Base-by-base conservation (phyloP, 2,329 filamentous ascomycete species). In the Leptographium lundbergii region DNA sequence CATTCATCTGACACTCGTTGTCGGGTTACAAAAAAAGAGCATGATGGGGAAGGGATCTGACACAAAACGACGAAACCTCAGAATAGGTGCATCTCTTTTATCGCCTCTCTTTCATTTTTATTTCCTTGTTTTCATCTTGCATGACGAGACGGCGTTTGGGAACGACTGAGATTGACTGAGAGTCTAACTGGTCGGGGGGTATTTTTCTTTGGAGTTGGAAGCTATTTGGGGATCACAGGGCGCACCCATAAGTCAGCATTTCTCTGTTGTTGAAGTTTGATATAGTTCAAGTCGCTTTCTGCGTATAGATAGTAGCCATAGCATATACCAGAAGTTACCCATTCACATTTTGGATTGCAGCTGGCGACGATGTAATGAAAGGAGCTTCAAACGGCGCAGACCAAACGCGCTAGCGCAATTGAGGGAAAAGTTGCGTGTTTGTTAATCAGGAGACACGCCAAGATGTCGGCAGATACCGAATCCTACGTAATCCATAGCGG, bases 311-410 rank as follows among this genome's bases (percentile, higher is more conserved):
- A 68, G 68, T 73, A 72, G 63, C 56, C 34, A 48, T 56, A 68
- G 65, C 68, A 64, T 80, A 82, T 82, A 83, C 79, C 80, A 84
- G 81, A 83, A 80, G 78, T 81, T 83, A 84, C 81, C 81, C 80
- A 80, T 80, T 81, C 76, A 79, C 17, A n/a, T 36, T 13, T 53
- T 17, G 3, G 24, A 22, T 25, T 24, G 32, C 9, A 25, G n/a
- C 24, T 25, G 7, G n/a, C 25, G 9, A 27, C 24, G 4, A 51
- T 27, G 25, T 25, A 17, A 39, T 39, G 36, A 39, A 14, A 45
- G 42, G 42, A 45, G 19, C 19, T 22, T 19, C 4, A 19, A 19
- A 7, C 13, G 42, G n/a, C 19, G 42, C 2, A n/a, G 9, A 5
- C 25, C 17, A 51, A 51, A 19, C 24, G 24, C 47, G 48, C 48